These are phyloP conservation scores for Babesia bovis DNA, from an alignment of 169 alveolate species.

Conservation along the genomic window DNA sequence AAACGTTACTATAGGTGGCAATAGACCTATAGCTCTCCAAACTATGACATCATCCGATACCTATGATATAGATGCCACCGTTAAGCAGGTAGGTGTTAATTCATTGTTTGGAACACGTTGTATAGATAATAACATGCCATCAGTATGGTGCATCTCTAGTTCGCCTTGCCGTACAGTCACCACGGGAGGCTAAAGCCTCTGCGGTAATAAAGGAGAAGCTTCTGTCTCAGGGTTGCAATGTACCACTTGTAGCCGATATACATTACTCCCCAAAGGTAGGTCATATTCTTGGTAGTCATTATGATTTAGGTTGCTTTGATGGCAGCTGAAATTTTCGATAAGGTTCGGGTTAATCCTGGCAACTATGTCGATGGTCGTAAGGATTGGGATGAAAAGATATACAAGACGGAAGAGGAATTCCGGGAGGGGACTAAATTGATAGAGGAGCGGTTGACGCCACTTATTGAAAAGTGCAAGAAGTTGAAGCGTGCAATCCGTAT, in stretches of 20 bases:
- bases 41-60: conserved; percentile 83
- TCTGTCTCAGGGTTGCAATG: conserved; percentile 63
- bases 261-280: conserved; percentile 80
- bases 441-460: conserved; percentile 70
- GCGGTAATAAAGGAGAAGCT: conserved; percentile 69
- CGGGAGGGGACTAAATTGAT: conserved; percentile 68
- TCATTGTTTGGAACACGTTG: neutral
- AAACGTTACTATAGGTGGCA: conserved; percentile 76
- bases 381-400: conserved; percentile 74
- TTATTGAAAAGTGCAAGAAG: conserved; percentile 76
- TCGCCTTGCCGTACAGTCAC: conserved; percentile 81
- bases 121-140: conserved; percentile 68
- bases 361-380: conserved; percentile 83
- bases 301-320: conserved; percentile 72
- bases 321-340: conserved; percentile 82
- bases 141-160: conserved; percentile 80
- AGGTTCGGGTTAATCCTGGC: conserved; percentile 84
- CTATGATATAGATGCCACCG: conserved; percentile 75
- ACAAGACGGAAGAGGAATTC: conserved; percentile 72
- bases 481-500: conserved; percentile 76
- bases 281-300: neutral
- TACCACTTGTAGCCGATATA: conserved; percentile 83
- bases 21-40: conserved; percentile 78
- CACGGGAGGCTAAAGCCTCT: conserved; percentile 77
- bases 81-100: conserved; percentile 66